Evolutionary conservation across 331 rosid species (phyloP), one percentile per base, ranked within the genome.

Genomic region (Erythrophleum ivorense): DNA sequence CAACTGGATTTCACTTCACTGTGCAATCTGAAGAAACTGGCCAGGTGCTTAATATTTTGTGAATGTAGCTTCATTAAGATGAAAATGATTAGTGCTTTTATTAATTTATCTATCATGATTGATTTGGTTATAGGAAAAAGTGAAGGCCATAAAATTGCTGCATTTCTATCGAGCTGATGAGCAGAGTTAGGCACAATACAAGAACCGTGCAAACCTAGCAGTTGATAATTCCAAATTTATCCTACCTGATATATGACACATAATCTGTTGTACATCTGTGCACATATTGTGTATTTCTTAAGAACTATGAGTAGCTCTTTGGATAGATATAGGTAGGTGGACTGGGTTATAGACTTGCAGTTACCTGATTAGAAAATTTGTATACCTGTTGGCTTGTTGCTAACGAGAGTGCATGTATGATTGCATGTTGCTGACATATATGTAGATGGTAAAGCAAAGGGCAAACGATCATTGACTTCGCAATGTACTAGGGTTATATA

Each of bases 1-100:
- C 98, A n/a, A 89, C 86, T 8, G 98, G 98, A 52, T 89, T 95
- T 85, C 89, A 85, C 73, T 92, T 95, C 81, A 95, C 97, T 54
- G 71, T 77, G 21, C 78, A 86, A 71, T 62, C 78, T 36, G 90
- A 81, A 55, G 91, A 81, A 78, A 84, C 76, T 62, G 48, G 80
- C 50, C 92, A 93, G 97, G 98, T 87, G 40, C 78, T 54, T 52
- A 49, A n/a, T 74, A 63, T 80, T 24, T 71, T 83, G n/a, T 77
- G 11, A 60, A 77, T 45, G 18, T 38, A n/a, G n/a, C 79, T 74
- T 81, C 64, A 38, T 79, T 50, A 76, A 36, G 46, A 84, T 58
- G 57, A 52, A 46, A 70, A 33, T 53, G 49, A 69, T 54, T 46
- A 21, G 5, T 48, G 72, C 11, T 64, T 49, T 71, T 77, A 59